Conservation (phyloP, 2,329 filamentous ascomycete genomes). For the Diaporthe sp. region DNA sequence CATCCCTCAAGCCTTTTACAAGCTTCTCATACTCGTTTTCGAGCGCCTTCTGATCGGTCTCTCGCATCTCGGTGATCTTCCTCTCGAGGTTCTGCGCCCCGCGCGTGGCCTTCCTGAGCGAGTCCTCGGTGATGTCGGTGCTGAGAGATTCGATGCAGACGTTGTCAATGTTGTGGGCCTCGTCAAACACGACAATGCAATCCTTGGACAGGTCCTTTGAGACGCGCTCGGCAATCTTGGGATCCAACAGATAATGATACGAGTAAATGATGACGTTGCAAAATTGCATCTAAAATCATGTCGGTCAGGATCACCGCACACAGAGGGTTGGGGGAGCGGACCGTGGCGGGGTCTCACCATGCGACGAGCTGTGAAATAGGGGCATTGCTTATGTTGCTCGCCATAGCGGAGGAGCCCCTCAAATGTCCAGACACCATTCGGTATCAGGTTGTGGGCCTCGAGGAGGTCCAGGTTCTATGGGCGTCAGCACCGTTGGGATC, state of each 20-base stretch:
- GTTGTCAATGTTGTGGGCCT: constrained; percentile 99
- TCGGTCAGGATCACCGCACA: constrained; percentile 39
- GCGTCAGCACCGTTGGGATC: background rate
- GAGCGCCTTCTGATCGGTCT: constrained; percentile 93
- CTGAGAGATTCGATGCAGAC: constrained; percentile 98
- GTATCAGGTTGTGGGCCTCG: constrained; percentile 94
- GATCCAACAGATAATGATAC: constrained; percentile 97
- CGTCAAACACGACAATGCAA: constrained; percentile 98
- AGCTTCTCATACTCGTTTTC: constrained; percentile 97
- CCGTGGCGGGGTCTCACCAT: constrained; percentile 74
- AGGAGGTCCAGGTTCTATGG: constrained; percentile 88
- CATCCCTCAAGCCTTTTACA: constrained; percentile 89
- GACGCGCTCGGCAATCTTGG: constrained; percentile 96
- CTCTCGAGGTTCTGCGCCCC: constrained; percentile 92
- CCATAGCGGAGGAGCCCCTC: constrained; percentile 91
- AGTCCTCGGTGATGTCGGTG: constrained; percentile 97
- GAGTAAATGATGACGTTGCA: constrained; percentile 99
- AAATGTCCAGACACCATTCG: constrained; percentile 95
- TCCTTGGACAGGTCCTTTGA: constrained; percentile 97
- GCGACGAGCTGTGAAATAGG: constrained; percentile 93
- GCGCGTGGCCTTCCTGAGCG: constrained; percentile 88
- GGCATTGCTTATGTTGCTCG: constrained; percentile 96
- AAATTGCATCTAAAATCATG: constrained; percentile 82
- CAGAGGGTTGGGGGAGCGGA: background rate
- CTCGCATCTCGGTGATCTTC: constrained; percentile 94